Conservation (phyloP, 495 filamentous ascomycete genomes). For the Aspergillus nidulans region DNA sequence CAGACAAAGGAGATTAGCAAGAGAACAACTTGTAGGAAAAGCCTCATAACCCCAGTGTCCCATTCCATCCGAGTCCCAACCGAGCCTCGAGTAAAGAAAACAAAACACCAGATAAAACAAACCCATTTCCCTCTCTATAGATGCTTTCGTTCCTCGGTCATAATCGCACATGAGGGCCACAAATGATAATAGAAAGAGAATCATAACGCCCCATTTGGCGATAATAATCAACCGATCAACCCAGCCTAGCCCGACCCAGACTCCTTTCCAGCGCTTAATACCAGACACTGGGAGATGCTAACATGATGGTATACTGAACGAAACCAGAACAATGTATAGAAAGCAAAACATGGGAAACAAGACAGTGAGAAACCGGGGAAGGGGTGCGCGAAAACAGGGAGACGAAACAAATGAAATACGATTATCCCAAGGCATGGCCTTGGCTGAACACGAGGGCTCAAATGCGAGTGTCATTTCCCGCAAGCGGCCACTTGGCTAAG, state of each 20-base stretch:
- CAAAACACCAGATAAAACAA: conserved; percentile 9
- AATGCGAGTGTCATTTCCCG: neutral
- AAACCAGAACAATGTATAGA: conserved; percentile 24
- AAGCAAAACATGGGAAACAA: conserved; percentile 20
- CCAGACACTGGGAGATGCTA: conserved; percentile 23
- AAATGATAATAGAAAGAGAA: conserved; percentile 17
- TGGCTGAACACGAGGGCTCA: neutral
- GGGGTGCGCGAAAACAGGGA: conserved; percentile 16
- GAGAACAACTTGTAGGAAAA: neutral
- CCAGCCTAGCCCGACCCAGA: conserved; percentile 23
- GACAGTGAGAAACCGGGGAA: conserved; percentile 19
- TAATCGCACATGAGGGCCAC: conserved; percentile 17
- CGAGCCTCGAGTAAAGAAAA: neutral
- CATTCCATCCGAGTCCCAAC: neutral
- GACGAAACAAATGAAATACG: conserved; percentile 13
- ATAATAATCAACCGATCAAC: conserved; percentile 1
- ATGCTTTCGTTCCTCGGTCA: conserved; percentile 16
- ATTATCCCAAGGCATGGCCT: neutral
- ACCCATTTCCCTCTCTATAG: conserved; percentile 14
- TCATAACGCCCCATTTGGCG: conserved; percentile 9
- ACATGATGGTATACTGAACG: conserved; percentile 15
- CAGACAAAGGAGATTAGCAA: conserved; percentile 1
- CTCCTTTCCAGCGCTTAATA: conserved; percentile 31
- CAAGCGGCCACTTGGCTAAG: conserved; percentile 21
- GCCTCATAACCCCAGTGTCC: conserved; percentile 4